Percentiles rank a stretch among this genome's conserved stretches.
phyloP scores from a whole-genome alignment of 1,139 yeast genomes.

The Candida frijolesensis region DNA sequence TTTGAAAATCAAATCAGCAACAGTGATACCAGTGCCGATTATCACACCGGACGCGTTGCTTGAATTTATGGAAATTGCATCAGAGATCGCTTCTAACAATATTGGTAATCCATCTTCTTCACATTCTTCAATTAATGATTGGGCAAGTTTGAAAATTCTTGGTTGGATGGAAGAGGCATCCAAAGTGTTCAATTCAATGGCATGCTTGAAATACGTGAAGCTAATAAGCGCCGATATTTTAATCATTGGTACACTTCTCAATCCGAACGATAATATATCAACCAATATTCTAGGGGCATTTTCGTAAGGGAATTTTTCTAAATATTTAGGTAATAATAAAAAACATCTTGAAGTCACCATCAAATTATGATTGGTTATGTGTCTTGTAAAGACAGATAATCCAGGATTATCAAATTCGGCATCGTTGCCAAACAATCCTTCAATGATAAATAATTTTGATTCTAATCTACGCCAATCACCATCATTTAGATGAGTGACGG shows the following conservation, averaged over 20 bases:
- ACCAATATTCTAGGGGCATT: constrained; percentile 38
- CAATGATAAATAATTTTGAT: constrained; percentile 42
- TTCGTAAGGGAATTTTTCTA: constrained; percentile 51
- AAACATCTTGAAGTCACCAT: constrained; percentile 49
- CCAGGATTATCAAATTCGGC: constrained; percentile 26
- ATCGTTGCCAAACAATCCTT: constrained; percentile 47
- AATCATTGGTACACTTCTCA: constrained; percentile 21
- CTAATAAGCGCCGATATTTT: constrained; percentile 54
- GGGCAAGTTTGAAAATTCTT: constrained; percentile 30
- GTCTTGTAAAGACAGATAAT: constrained; percentile 23
- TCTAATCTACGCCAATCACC: constrained; percentile 34
- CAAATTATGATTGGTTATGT: constrained; percentile 22
- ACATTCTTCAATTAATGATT: constrained; percentile 58
- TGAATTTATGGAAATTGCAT: constrained; percentile 51
- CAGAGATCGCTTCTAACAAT: constrained; percentile 68
- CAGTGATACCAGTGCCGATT: constrained; percentile 21
- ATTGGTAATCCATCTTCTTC: constrained; percentile 83
- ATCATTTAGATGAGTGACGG: constrained; percentile 20
- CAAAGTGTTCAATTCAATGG: constrained; percentile 38
- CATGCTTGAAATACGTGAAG: constrained; percentile 53
- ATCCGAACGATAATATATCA: constrained; percentile 32
- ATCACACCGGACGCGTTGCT: constrained; percentile 33
- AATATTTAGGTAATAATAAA: constrained; percentile 55
- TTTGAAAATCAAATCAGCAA: constrained; percentile 58
- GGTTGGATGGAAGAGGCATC: constrained; percentile 23